Evolutionary conservation across 768 basidiomycete genomes (phyloP), one percentile per base, ranked within the genome.

Genomic region (Lactarius psammicola): DNA sequence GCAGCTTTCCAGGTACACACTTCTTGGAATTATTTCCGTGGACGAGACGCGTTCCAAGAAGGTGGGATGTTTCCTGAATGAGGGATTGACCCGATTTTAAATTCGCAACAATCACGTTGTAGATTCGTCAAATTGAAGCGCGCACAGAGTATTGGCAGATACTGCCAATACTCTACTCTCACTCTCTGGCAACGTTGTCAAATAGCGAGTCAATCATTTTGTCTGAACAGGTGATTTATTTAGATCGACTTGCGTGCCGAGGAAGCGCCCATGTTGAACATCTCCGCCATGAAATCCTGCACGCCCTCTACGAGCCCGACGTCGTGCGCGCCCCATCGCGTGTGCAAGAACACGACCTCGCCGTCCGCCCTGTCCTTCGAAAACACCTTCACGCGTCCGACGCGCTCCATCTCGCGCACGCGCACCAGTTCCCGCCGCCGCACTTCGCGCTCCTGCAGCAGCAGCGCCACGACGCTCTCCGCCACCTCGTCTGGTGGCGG

Each of bases 251-350:
- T 51, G 26, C 49, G 49, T 15, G 49, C 13, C 2, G 6, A 6
- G 6, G 46, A 23, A 2, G 26, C 15, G 1, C 44, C 53, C 53
- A 76, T 70, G 8, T 63, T 51, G 51, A 77, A 77, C 49, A 72
- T 70, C 31, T 67, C 70, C 26, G 72, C 76, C 46, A 80, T 72
- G 38, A 83, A 76, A 73, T 90, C 88, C 69, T 91, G 87, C 28
- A 90, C 83, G 1, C 89, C 89, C 65, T 91, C 88, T 40, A 85
- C 75, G 1, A 81, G 73, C 20, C 84, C 85, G 44, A 90, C 76
- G 63, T 85, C 82, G 70, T 92, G 90, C 0, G 77, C 78, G 2
- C 90, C 89, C 67, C 78, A 80, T 36, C 78, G 68, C 2, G 85
- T 85, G 76, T 85, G 84, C 49, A 89, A 75, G 56, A 87, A 78